Percentiles rank a stretch among this genome's conserved stretches.
Evolutionary conservation across 148 eudicot species (phyloP).

Genomic region (Rhododendron molle): DNA sequence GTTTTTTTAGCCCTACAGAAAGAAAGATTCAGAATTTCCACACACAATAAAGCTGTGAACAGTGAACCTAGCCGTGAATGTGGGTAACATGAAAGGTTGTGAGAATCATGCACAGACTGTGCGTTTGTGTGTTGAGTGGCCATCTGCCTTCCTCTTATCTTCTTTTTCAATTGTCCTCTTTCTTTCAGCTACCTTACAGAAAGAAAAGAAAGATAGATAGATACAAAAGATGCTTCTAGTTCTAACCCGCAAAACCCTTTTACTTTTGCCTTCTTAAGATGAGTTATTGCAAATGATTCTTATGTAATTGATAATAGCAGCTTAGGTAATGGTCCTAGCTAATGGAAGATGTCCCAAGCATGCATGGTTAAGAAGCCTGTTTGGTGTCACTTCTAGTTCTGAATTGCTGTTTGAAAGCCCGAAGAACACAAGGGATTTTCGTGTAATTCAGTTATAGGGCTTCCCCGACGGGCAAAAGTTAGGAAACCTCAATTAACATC

Average conservation of each 20-base stretch:
- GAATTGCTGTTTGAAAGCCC: background rate
- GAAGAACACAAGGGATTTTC: background rate
- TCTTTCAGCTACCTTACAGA: background rate
- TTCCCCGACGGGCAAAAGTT: too few relatives aligned
- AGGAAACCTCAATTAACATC: too few relatives aligned
- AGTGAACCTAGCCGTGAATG: constrained; percentile 17
- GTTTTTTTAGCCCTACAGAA: background rate
- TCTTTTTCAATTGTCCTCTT: background rate
- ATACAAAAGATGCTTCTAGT: background rate
- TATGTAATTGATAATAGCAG: background rate
- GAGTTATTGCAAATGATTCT: background rate
- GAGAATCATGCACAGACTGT: background rate
- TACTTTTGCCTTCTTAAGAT: background rate
- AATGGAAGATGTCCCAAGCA: background rate
- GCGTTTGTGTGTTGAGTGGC: background rate
- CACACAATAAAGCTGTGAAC: background rate
- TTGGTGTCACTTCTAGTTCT: background rate
- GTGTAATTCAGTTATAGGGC: background rate
- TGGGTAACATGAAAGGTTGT: constrained; percentile 9
- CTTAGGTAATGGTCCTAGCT: background rate
- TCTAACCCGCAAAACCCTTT: background rate
- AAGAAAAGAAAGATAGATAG: background rate
- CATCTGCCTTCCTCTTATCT: background rate
- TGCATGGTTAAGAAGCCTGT: background rate
- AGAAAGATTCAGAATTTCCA: background rate